Conservation (phyloP, 805 yeast species). For the Sugiyamaella marilandica region DNA sequence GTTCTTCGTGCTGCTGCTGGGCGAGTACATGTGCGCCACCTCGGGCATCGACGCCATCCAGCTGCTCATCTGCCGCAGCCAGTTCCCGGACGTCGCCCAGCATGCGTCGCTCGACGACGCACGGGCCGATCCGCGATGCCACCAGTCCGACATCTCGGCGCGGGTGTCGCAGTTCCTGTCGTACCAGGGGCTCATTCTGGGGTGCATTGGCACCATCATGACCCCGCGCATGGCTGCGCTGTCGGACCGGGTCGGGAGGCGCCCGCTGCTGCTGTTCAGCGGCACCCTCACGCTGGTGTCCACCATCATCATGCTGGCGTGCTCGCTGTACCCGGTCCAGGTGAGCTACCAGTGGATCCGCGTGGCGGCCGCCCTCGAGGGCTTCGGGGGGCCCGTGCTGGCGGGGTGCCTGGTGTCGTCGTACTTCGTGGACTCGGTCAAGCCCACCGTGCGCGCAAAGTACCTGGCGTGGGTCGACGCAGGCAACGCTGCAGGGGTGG, state of each 20-base stretch:
- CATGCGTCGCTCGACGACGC: not conserved
- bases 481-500: conserved; percentile 25
- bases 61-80: conserved; percentile 17
- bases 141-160: conserved; percentile 11
- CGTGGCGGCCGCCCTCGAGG: conserved; percentile 40
- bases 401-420: conserved; percentile 58
- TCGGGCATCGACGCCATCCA: conserved; percentile 17
- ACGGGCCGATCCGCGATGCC: conserved; percentile 18
- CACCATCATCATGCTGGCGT: conserved; percentile 17
- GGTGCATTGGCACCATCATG: conserved; percentile 12
- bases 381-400: conserved; percentile 57
- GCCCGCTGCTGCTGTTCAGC: conserved; percentile 30
- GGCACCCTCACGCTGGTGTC: conserved; percentile 5
- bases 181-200: conserved; percentile 10
- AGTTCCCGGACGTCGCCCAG: conserved; percentile 8
- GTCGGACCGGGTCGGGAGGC: conserved; percentile 62
- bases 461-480: conserved; percentile 30
- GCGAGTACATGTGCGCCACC: conserved; percentile 4
- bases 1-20: conserved; percentile 1
- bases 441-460: conserved; percentile 47
- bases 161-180: conserved; percentile 11
- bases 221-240: conserved; percentile 48
- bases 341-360: conserved; percentile 35
- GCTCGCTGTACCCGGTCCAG: conserved; percentile 16
- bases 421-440: conserved; percentile 70